Conservation (phyloP, 2,329 filamentous ascomycete species). For the Corinectria fuckeliana region DNA sequence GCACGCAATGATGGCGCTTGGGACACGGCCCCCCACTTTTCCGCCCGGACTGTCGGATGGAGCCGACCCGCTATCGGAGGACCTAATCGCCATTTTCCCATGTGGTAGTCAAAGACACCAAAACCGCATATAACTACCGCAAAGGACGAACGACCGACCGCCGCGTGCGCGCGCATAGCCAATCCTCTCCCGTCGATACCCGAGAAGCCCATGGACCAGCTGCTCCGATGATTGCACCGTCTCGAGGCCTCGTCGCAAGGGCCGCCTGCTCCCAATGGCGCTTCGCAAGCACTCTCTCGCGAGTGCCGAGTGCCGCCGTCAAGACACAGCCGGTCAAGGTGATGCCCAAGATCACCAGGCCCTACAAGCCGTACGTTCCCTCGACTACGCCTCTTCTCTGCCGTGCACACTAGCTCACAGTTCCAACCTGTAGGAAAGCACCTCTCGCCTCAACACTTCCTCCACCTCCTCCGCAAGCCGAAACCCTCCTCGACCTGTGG, state of each 20-base stretch:
- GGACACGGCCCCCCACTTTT: constrained; percentile 26
- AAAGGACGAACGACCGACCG: background rate
- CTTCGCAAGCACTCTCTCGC: constrained; percentile 39
- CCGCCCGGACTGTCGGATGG: constrained; percentile 20
- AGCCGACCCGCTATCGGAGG: constrained; percentile 31
- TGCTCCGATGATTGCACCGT: constrained; percentile 40
- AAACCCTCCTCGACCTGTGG: constrained; percentile 46
- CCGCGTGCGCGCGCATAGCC: background rate
- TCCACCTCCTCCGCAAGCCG: constrained; percentile 34
- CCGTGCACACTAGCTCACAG: constrained; percentile 16
- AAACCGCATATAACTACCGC: constrained; percentile 1
- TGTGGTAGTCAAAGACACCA: constrained; percentile 15
- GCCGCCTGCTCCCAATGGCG: constrained; percentile 35
- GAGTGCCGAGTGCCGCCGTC: constrained; percentile 30
- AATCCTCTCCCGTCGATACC: background rate
- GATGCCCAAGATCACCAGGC: constrained; percentile 34
- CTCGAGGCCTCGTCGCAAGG: constrained; percentile 34
- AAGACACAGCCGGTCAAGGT: constrained; percentile 27
- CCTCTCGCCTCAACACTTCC: constrained; percentile 13
- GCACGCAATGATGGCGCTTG: too few species aligned
- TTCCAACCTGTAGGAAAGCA: constrained; percentile 21
- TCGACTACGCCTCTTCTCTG: background rate
- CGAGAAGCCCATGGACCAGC: constrained; percentile 22
- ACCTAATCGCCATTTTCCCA: constrained; percentile 14
- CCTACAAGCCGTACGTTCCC: constrained; percentile 41